A percentile compares a stretch with the other conserved stretches of the same genome.
Conservation (phyloP, 2,329 filamentous ascomycete species). For the Epichloe amarillans region DNA sequence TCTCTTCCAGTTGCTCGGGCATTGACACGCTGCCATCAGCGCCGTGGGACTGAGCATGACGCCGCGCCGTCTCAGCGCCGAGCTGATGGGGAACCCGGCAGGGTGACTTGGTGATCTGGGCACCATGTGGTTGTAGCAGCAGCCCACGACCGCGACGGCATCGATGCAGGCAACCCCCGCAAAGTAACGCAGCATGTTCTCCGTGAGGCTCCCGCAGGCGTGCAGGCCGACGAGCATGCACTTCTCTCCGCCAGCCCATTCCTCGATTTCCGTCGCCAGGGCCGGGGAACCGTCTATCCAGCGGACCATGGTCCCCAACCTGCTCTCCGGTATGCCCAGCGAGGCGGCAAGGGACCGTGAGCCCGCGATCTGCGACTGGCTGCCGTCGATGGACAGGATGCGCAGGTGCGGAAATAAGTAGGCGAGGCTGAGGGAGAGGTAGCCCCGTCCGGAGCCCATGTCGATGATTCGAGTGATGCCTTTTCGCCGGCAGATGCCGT, state of each 20-base stretch:
- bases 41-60: slow-evolving; percentile 18
- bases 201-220: slow-evolving; percentile 20
- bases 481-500: slow-evolving; percentile 10
- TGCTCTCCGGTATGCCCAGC: slow-evolving; percentile 11
- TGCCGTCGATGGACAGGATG: slow-evolving; percentile 19
- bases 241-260: slow-evolving; percentile 14
- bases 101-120: slow-evolving; percentile 22
- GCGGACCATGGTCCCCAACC: slow-evolving; percentile 13
- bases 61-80: slow-evolving; percentile 10
- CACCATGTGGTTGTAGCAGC: slow-evolving; percentile 22
- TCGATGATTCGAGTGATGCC: slow-evolving; percentile 15
- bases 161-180: slow-evolving; percentile 10
- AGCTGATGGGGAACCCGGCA: slow-evolving; percentile 25
- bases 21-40: slow-evolving; percentile 20
- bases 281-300: slow-evolving; percentile 16
- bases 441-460: slow-evolving; percentile 18
- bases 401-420: slow-evolving; percentile 15
- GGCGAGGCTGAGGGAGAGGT: slow-evolving; percentile 17
- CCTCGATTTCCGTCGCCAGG: slow-evolving; percentile 11
- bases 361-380: slow-evolving; percentile 16
- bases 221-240: slow-evolving; percentile 21
- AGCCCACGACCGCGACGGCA: slow-evolving; percentile 16
- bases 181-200: slow-evolving; percentile 21
- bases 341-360: slow-evolving; percentile 12
- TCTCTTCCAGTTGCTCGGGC: slow-evolving; percentile 20